Conservation (phyloP, 108 stramenopile species). For the Epipyxis sp. region DNA sequence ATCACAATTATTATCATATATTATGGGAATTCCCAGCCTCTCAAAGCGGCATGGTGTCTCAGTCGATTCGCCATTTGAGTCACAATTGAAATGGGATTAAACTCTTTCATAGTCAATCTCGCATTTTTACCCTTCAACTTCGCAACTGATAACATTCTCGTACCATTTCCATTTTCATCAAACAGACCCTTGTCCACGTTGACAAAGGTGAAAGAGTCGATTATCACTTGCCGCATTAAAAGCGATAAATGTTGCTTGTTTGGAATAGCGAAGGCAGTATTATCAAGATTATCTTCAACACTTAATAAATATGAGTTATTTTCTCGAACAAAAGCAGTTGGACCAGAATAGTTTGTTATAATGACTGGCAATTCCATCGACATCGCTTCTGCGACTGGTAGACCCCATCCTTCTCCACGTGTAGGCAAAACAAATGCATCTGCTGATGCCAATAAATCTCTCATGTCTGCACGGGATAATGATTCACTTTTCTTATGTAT, state of each 20-base stretch:
- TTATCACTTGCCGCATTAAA: background rate
- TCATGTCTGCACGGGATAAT: background rate
- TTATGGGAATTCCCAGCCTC: background rate
- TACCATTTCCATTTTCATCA: background rate
- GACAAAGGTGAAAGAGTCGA: background rate
- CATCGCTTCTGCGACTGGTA: constrained; percentile 57
- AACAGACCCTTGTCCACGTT: background rate
- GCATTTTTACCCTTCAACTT: background rate
- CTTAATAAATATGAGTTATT: background rate
- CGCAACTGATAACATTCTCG: background rate
- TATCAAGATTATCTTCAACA: background rate
- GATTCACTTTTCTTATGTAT: constrained; percentile 8
- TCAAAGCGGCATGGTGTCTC: background rate
- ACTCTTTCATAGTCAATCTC: background rate
- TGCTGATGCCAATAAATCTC: constrained; percentile 22
- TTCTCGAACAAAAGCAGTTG: constrained; percentile 38
- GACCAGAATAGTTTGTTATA: constrained; percentile 45
- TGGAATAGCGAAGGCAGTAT: background rate
- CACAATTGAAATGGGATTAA: background rate
- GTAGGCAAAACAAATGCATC: constrained; percentile 46
- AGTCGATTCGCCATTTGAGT: background rate
- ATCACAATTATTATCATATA: too few relatives aligned
- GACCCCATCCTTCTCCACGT: constrained; percentile 57
- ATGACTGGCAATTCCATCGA: constrained; percentile 40
- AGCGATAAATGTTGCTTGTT: background rate